Percentiles rank a stretch among this genome's conserved stretches.
These are phyloP conservation scores for Withania somnifera DNA, from an alignment of 305 asterid genomes.

Conservation along the genomic window DNA sequence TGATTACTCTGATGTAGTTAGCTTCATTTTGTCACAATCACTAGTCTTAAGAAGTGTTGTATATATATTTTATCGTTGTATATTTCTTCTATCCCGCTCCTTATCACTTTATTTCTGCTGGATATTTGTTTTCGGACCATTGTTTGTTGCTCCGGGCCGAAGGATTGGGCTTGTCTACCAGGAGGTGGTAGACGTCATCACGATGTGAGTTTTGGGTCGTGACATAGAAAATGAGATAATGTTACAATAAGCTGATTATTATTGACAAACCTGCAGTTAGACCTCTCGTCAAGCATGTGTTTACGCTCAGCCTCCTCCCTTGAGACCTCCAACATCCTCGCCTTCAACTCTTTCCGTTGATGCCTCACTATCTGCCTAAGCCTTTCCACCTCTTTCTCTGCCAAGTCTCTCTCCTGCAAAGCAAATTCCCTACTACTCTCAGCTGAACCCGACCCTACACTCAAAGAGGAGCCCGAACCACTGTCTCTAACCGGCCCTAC, in stretches of 20 bases:
- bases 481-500: slow-evolving; percentile 28
- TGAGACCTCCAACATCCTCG: slow-evolving; percentile 84
- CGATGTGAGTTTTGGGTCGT: too few relatives aligned
- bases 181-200: too few relatives aligned
- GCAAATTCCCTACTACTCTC: slow-evolving; percentile 69
- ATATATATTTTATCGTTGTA: too few relatives aligned
- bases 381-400: slow-evolving; percentile 96
- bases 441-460: slow-evolving; percentile 1
- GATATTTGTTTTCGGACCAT: too few relatives aligned
- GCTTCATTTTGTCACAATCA: too few relatives aligned
- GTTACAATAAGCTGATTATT: neutral
- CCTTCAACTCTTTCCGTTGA: slow-evolving; percentile 89
- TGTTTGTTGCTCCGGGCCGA: too few relatives aligned
- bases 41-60: too few relatives aligned
- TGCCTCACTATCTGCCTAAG: slow-evolving; percentile 87
- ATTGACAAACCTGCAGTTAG: slow-evolving; percentile 60
- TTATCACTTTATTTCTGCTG: too few relatives aligned
- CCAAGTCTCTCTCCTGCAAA: slow-evolving; percentile 85
- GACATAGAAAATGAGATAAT: too few relatives aligned
- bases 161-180: too few relatives aligned
- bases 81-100: too few relatives aligned
- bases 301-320: slow-evolving; percentile 94
- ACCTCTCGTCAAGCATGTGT: slow-evolving; percentile 87
- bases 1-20: too few relatives aligned
- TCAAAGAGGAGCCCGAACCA: neutral